phyloP scores from a whole-genome alignment of 306 rosid genomes.

The Inga laurina region DNA sequence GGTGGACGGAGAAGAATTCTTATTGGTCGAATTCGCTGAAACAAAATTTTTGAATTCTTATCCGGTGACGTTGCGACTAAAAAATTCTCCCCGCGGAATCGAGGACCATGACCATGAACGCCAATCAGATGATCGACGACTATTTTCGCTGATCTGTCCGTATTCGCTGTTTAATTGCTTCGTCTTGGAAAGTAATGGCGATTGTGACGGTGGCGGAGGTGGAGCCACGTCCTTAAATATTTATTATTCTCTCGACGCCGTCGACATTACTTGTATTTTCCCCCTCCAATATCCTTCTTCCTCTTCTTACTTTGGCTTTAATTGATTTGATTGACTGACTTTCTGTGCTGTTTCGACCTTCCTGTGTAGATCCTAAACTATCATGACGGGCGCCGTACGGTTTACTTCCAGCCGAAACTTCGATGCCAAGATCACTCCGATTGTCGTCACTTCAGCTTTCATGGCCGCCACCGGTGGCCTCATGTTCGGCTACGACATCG shows the following conservation, averaged over 20 bases:
- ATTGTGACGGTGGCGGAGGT: background rate
- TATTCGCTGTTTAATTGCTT: background rate
- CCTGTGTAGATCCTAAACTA: background rate
- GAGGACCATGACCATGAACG: background rate
- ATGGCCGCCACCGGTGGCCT: slow-evolving; percentile 97
- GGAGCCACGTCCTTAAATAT: background rate
- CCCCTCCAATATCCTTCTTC: background rate
- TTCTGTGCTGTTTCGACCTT: background rate
- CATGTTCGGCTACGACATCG: slow-evolving; percentile 86
- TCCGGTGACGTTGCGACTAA: background rate
- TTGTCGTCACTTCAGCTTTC: slow-evolving; percentile 75
- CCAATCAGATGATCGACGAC: background rate
- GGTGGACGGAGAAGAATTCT: background rate
- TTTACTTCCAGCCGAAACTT: slow-evolving; percentile 39
- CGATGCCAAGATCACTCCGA: slow-evolving; percentile 87
- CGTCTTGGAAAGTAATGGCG: background rate
- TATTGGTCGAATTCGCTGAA: background rate
- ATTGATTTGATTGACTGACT: background rate
- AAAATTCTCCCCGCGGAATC: background rate
- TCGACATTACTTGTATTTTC: background rate
- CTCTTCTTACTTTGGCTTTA: background rate
- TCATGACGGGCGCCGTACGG: slow-evolving; percentile 64
- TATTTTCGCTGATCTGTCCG: background rate
- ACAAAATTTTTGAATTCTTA: background rate
- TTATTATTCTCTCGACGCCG: background rate